Base-by-base conservation (phyloP, 257 asterid genomes). In the Scutellaria barbata region DNA sequence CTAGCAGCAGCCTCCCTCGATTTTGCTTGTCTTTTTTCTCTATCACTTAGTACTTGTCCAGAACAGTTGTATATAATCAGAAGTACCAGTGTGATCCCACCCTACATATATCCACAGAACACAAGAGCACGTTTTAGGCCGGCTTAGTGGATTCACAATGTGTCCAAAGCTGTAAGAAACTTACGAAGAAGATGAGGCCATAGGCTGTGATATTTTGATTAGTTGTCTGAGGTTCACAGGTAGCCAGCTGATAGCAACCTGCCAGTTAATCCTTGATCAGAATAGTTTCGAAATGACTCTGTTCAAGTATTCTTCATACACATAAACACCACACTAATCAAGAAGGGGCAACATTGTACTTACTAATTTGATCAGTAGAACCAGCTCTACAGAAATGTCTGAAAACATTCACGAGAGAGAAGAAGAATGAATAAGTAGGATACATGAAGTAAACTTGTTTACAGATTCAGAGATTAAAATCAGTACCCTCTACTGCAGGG, bases 361-460 rank as follows among this genome's bases (percentile, higher is more conserved):
- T 79, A 95, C 99, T 82, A 50, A 83, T 74, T 85, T 85, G 90
- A 68, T 65, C 69, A 20, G 92, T 92, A 75, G 97, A 95, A 69
- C 99, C 99, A 64, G 98, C 89, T 76, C 99, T 77, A 82, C 99
- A 95, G 59, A 66, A 95, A 84, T 89, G 87, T 61, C 99, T 95
- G 91, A 81, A 74, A 54, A 66, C 45, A 56, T 64, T 30, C 59
- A 56, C 68, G 35, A 55, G 17, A 68, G 66, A 12, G 39, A 71
- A 77, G 30, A 67, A 77, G 17, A 62, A 48, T 25, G 20, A n/a
- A 10, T 65, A 69, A 69, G 42, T 72, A 53, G 22, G 46, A 50
- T 39, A 64, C 58, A 33, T 71, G 35, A 55, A 42, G 63, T 48
- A 68, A 42, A 55, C 67, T 12, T 57, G 63, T 11, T 25, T 25